Conservation (phyloP, 2,329 filamentous ascomycete species). For the Biscogniauxia sp. region DNA sequence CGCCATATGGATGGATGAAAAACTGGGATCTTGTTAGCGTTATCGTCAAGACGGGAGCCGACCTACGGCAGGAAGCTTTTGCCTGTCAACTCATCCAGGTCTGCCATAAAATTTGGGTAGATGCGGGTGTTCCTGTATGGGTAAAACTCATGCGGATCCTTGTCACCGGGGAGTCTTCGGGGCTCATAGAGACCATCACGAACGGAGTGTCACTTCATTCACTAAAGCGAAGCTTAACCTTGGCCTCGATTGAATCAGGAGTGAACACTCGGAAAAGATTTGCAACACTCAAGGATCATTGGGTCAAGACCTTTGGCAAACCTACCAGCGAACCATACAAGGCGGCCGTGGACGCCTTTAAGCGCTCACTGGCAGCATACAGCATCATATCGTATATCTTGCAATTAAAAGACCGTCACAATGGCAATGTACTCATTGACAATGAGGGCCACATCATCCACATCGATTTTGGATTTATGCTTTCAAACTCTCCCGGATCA, state of each 20-base stretch:
- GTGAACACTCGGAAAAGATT: conserved; percentile 73
- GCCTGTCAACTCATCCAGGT: conserved; percentile 81
- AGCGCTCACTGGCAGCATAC: conserved; percentile 78
- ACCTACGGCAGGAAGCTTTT: conserved; percentile 81
- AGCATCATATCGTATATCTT: conserved; percentile 82
- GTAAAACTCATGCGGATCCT: conserved; percentile 85
- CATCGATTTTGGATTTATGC: conserved; percentile 88
- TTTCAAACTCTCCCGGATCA: conserved; percentile 80
- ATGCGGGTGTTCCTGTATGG: conserved; percentile 76
- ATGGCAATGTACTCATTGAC: conserved; percentile 83
- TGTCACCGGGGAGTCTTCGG: conserved; percentile 80
- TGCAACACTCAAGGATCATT: conserved; percentile 78
- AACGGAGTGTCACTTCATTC: conserved; percentile 87
- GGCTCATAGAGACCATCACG: conserved; percentile 83
- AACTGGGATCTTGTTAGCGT: conserved; percentile 87
- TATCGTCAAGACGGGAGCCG: conserved; percentile 83
- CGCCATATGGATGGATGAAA: conserved; percentile 84
- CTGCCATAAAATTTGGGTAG: conserved; percentile 78
- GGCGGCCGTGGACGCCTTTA: conserved; percentile 74
- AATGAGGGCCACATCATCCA: conserved; percentile 84
- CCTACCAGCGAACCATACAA: conserved; percentile 67
- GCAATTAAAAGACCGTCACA: conserved; percentile 83
- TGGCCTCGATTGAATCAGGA: conserved; percentile 70
- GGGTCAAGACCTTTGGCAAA: conserved; percentile 73
- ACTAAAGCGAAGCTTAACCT: conserved; percentile 75